Evolutionary conservation across 805 yeast genomes (phyloP), one percentile per base, ranked within the genome.

Genomic region (Myxozyma vanderwaltii): DNA sequence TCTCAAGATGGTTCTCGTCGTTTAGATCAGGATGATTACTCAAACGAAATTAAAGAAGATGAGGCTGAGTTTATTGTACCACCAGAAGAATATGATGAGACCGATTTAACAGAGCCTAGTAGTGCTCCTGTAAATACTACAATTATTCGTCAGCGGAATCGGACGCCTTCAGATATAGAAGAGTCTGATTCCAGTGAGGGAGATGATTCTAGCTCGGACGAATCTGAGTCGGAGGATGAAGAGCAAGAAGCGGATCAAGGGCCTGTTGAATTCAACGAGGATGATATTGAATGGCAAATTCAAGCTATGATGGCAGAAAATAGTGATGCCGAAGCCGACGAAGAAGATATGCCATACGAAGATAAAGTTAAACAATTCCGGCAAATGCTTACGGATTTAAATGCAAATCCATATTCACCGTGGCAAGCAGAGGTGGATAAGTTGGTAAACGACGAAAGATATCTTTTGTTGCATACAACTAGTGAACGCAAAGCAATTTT

Each of bases 371-470:
- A 58, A 59, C n/a, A 58, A 31, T 82, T 82, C 62, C 55, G 67
- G 4, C 59, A 67, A 6, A 63, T 83, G 39, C 70, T 83, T 8
- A 68, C 69, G 3, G 71, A 67, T 8, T 46, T 66, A 23, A 27
- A 69, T 0, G 59, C 80, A 10, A 76, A 82, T 63, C 82, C 84
- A 0, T 79, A 68, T 56, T 72, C 78, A 1, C 65, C 79, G 0
- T 84, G 86, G 86, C 77, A 77, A 4, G 60, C 69, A 0, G 84
- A 81, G 67, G 70, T 77, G 10, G 64, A 68, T 12, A 74, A 73
- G 51, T 63, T 83, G 0, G 70, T 75, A 0, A 60, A 72, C n/a
- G 83, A 82, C 59, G 76, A 78, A 3, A 63, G 76, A 12, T 82
- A 75, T 65, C 69, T 72, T 24, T 54, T 59, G 1, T 58, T 81